Base-by-base conservation (phyloP, 176 grass and related monocot species). In the Poa annua region DNA sequence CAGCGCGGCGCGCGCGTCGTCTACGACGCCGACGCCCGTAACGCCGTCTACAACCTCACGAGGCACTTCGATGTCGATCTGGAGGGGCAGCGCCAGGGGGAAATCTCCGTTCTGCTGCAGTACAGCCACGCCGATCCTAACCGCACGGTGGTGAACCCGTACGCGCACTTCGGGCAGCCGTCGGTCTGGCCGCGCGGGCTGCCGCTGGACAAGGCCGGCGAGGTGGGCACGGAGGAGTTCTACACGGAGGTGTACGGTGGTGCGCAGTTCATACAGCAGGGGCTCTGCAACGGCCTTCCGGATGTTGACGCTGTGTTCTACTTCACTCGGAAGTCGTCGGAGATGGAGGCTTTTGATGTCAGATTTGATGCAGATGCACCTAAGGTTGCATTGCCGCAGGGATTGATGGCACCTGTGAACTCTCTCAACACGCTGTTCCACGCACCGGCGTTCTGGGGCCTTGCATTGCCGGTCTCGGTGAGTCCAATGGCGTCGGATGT, bases 291-390 rank as follows among this genome's bases (percentile, higher is more conserved):
- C 49, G 96, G 96, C 0, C 89, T 98, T 59, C 96, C 93, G 0
- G 93, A 95, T 88, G 87, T 98, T 33, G 96, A 98, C 24, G 85
- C 91, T 1, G 73, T 95, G 47, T 98, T 98, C 89, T 98, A 98
- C 85, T 84, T 93, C 84, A 98, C 96, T 1, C 82, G 96, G 12
- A 98, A 98, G 70, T 89, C 96, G 21, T 66, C 57, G 17, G 83
- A 85, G 15, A 83, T 87, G 15, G 91, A 76, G 10, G 76, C 79
- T 6, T 89, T 89, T 6, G 79, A 89, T 86, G 29, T 86, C 14
- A 20, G 2, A 15, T 98, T 98, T 76, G 91, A 95, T 39, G 83
- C 34, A 33, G 88, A 87, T 61, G 92, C 96, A 2, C 96, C 90
- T 14, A 95, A 98, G 85, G 90, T 95, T 0, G 92, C 89, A 3